phyloP scores from a whole-genome alignment of 495 filamentous ascomycete species.

The Aspergillus mulundensis region DNA sequence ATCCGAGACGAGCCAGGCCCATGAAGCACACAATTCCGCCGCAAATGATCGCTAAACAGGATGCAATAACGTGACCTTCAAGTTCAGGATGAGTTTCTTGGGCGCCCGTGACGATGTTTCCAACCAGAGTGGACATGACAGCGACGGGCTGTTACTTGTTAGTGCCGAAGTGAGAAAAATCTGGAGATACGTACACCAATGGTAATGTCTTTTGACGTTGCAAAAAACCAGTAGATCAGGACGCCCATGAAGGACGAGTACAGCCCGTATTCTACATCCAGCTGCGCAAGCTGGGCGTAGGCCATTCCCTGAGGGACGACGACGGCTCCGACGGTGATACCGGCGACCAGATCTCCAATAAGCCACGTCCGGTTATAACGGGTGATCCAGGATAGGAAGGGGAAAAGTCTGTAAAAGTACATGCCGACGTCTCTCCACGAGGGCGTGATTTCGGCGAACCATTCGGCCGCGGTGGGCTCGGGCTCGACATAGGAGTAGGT shows the following conservation, averaged over 20 bases:
- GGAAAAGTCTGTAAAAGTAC: slow-evolving; percentile 73
- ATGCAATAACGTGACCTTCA: slow-evolving; percentile 62
- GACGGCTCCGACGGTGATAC: slow-evolving; percentile 91
- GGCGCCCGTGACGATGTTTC: slow-evolving; percentile 68
- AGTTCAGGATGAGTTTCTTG: slow-evolving; percentile 54
- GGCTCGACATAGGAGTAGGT: slow-evolving; percentile 78
- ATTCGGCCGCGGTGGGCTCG: slow-evolving; percentile 72
- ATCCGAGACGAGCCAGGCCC: slow-evolving; percentile 75
- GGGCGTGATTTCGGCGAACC: slow-evolving; percentile 61
- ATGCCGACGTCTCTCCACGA: slow-evolving; percentile 43
- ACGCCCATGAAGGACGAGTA: slow-evolving; percentile 99
- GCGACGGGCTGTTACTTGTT: slow-evolving; percentile 71
- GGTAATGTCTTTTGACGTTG: slow-evolving; percentile 97
- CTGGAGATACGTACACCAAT: slow-evolving; percentile 65
- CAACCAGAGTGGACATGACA: slow-evolving; percentile 87
- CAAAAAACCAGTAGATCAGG: slow-evolving; percentile 96
- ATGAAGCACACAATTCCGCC: slow-evolving; percentile 80
- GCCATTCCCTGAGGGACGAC: slow-evolving; percentile 98
- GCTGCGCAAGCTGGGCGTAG: slow-evolving; percentile 79
- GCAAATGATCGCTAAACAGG: slow-evolving; percentile 72
- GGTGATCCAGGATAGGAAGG: slow-evolving; percentile 81
- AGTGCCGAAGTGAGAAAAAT: background rate
- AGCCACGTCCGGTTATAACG: slow-evolving; percentile 90
- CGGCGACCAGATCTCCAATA: slow-evolving; percentile 82
- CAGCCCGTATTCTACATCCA: slow-evolving; percentile 77